Base-by-base conservation (phyloP, 208 protist species). In the Naegleria fowleri region DNA sequence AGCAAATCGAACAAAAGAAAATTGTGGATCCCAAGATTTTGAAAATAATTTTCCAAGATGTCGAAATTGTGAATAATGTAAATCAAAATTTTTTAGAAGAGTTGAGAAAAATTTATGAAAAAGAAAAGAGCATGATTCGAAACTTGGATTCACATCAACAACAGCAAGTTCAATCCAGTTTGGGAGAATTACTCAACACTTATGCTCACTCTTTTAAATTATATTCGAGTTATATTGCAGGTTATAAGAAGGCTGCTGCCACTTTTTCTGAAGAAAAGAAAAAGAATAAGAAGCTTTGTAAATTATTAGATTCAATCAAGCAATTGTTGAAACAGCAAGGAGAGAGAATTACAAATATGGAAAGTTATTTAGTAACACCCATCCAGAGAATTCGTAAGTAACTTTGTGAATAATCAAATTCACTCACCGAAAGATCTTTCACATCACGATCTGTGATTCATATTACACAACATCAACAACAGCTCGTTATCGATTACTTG, bases 341-440 rank as follows among this genome's bases (percentile, higher is more conserved):
- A 43, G 79, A 85, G 36, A 39, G 79, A 43, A 43, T 85, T 43
- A 85, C 79, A 43, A 33, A 85, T 25, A n/a, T 85, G 13, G 38
- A 85, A 43, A 33, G 38, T 25, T 85, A 85, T 85, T 22, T 85
- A 16, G 38, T 85, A 5, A 85, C n/a, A n/a, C 79, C 79, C 1
- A 43, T 85, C 43, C 79, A 85, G 41, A 39, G 79, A 43, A 39
- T 85, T 39, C 79, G 67, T 79, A 79, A 79, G 67, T 79, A 36
- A n/a, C n/a, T n/a, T n/a, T n/a, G n/a, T n/a, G n/a, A n/a, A n/a
- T n/a, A n/a, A n/a, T n/a, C 16, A 22, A 58, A 22, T 58, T 58
- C 16, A 16, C 16, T 58, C 11, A 22, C n/a, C n/a, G n/a, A n/a
- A n/a, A n/a, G n/a, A n/a, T n/a, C n/a, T n/a, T n/a, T n/a, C n/a